A percentile compares a stretch with the other conserved stretches of the same genome.
phyloP scores from a whole-genome alignment of 1,284 basidiomycete species.

The Cryptococcus sp. region DNA sequence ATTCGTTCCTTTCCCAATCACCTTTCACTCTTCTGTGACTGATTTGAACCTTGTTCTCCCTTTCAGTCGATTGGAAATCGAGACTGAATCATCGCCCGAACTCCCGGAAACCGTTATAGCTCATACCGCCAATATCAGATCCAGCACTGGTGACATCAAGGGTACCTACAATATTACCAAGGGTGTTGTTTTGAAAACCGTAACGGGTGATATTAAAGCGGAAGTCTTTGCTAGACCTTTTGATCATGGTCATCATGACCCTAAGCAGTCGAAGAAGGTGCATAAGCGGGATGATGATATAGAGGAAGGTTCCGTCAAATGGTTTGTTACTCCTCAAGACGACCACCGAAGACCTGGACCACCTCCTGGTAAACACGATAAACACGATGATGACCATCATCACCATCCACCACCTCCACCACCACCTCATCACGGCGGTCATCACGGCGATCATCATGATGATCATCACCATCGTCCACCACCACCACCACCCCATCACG shows the following conservation, averaged over 20 bases:
- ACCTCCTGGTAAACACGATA: neutral
- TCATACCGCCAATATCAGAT: slow-evolving; percentile 7
- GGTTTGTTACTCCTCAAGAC: neutral
- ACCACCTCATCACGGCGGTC: slow-evolving; percentile 5
- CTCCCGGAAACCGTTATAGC: neutral
- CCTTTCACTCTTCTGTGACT: neutral
- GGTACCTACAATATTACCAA: slow-evolving; percentile 32
- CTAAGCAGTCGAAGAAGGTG: neutral
- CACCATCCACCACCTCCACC: neutral
- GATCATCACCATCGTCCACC: slow-evolving; percentile 1
- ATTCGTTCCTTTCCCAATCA: neutral
- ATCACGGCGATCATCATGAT: slow-evolving; percentile 2
- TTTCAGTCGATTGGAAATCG: neutral
- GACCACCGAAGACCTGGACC: slow-evolving; percentile 1
- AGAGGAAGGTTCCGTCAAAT: too few relatives aligned
- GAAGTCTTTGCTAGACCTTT: slow-evolving; percentile 17
- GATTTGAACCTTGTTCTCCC: neutral
- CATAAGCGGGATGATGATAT: neutral
- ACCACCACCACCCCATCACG: slow-evolving; percentile 1
- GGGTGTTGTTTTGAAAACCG: slow-evolving; percentile 17
- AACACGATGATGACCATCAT: slow-evolving; percentile 3
- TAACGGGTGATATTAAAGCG: slow-evolving; percentile 29
- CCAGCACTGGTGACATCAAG: slow-evolving; percentile 13
- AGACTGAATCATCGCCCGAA: neutral
- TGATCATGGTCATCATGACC: neutral